phyloP scores from a whole-genome alignment of 306 rosid genomes.

The Lathyrus aphaca region DNA sequence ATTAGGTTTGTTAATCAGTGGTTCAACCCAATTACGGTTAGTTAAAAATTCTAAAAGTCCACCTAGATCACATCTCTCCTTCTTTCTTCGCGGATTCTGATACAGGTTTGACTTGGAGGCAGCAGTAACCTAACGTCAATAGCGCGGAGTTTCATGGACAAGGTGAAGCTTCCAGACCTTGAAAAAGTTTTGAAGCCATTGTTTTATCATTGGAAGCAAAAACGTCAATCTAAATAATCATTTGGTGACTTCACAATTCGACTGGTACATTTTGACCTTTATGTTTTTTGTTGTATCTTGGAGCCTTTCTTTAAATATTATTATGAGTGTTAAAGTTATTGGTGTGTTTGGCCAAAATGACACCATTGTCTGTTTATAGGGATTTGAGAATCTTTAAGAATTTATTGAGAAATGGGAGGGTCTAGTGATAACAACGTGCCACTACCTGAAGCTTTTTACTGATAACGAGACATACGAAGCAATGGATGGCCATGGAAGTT shows the following conservation, averaged over 20 bases:
- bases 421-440: constrained; percentile 60
- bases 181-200: constrained; percentile 92
- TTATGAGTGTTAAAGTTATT: constrained; percentile 7
- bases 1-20: constrained; percentile 67
- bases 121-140: constrained; percentile 73
- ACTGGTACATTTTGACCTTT: constrained; percentile 53
- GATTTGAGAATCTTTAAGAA: constrained; percentile 83
- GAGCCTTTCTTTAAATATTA: constrained; percentile 19
- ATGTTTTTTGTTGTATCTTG: constrained; percentile 15
- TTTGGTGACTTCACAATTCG: constrained; percentile 83
- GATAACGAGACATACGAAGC: constrained; percentile 90
- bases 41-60: constrained; percentile 7
- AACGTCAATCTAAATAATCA: constrained; percentile 89
- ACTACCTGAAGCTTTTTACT: constrained; percentile 82
- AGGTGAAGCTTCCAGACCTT: constrained; percentile 87
- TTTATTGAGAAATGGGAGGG: constrained; percentile 89
- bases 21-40: constrained; percentile 18
- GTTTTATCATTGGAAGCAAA: constrained; percentile 88
- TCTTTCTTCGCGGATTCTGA: not conserved
- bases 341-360: constrained; percentile 29
- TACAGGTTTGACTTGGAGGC: constrained; percentile 97
- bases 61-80: not conserved
- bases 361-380: constrained; percentile 57
- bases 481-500: constrained; percentile 82
- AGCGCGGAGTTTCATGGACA: constrained; percentile 85